Conservation (phyloP, 306 rosid genomes). For the Betula pendula region DNA sequence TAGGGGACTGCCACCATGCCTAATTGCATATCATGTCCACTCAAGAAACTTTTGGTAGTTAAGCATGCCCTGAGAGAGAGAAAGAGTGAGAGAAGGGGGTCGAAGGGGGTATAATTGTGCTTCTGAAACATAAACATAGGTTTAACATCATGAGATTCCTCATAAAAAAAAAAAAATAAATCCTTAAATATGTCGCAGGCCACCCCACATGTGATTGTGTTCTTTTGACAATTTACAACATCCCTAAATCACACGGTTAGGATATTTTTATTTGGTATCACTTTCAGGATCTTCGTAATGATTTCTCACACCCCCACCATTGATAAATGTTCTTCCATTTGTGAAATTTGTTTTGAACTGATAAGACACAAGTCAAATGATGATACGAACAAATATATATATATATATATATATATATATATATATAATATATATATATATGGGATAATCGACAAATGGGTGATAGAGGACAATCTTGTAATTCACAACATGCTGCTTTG, state of each 20-base stretch:
- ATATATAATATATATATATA: not conserved
- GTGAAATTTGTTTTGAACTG: constrained; percentile 13
- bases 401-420: not conserved
- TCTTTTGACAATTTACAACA: constrained; percentile 6
- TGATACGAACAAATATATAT: constrained; percentile 20
- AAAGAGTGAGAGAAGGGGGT: not conserved
- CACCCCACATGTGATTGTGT: constrained; percentile 12
- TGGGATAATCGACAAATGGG: constrained; percentile 1
- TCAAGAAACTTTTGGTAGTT: constrained; percentile 9
- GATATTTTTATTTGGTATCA: constrained; percentile 42
- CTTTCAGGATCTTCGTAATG: constrained; percentile 51
- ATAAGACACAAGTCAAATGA: constrained; percentile 45
- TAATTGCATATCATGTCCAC: not conserved
- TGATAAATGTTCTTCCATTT: constrained; percentile 29
- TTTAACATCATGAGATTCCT: constrained; percentile 41
- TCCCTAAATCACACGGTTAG: constrained; percentile 20
- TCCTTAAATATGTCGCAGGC: constrained; percentile 24
- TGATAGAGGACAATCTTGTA: not conserved
- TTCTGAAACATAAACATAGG: constrained; percentile 19
- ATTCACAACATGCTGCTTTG: too few species aligned
- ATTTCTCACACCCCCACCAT: constrained; percentile 50
- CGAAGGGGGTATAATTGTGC: constrained; percentile 10
- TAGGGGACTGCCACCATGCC: not conserved
- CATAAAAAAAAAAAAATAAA: not conserved
- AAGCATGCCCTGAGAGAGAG: not conserved